These are phyloP conservation scores for Glarea lozoyensis DNA, from an alignment of 495 filamentous ascomycete genomes.

Conservation along the genomic window DNA sequence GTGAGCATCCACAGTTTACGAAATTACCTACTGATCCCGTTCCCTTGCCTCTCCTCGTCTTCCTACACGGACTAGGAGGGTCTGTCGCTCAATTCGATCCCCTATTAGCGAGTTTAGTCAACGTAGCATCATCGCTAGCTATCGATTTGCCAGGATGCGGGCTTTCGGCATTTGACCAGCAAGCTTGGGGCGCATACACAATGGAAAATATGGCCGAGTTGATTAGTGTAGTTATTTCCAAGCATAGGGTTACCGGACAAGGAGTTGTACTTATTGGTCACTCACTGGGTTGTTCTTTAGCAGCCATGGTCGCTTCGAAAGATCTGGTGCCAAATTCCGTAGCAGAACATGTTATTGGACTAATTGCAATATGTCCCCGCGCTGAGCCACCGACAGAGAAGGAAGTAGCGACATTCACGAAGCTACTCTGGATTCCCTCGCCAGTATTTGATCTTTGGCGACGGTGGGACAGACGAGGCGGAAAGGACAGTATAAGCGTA, in stretches of 20 bases:
- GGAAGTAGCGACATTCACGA: slow-evolving; percentile 40
- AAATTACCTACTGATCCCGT: slow-evolving; percentile 64
- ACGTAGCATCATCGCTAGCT: slow-evolving; percentile 78
- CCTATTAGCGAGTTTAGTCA: slow-evolving; percentile 71
- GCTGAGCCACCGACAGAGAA: slow-evolving; percentile 50
- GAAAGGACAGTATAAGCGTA: slow-evolving; percentile 68
- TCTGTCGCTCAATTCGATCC: slow-evolving; percentile 82
- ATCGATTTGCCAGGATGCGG: slow-evolving; percentile 90
- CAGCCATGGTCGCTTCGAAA: slow-evolving; percentile 62
- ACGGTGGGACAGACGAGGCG: slow-evolving; percentile 73
- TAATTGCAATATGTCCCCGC: slow-evolving; percentile 73
- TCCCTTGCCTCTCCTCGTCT: slow-evolving; percentile 78
- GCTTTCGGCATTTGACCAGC: slow-evolving; percentile 60
- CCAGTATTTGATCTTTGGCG: slow-evolving; percentile 71
- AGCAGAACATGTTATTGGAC: slow-evolving; percentile 57
- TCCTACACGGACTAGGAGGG: slow-evolving; percentile 86
- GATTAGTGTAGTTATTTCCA: slow-evolving; percentile 60
- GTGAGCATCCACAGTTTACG: slow-evolving; percentile 68
- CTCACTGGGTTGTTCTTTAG: slow-evolving; percentile 78
- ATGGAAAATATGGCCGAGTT: slow-evolving; percentile 68
- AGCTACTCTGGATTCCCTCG: slow-evolving; percentile 55
- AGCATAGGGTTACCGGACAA: slow-evolving; percentile 60
- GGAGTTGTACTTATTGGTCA: slow-evolving; percentile 76
- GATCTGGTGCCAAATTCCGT: slow-evolving; percentile 32
- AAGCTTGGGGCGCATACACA: slow-evolving; percentile 69